Evolutionary conservation across 2,329 filamentous ascomycete genomes (phyloP).

Genomic region (Ambrosiella beaveri): DNA sequence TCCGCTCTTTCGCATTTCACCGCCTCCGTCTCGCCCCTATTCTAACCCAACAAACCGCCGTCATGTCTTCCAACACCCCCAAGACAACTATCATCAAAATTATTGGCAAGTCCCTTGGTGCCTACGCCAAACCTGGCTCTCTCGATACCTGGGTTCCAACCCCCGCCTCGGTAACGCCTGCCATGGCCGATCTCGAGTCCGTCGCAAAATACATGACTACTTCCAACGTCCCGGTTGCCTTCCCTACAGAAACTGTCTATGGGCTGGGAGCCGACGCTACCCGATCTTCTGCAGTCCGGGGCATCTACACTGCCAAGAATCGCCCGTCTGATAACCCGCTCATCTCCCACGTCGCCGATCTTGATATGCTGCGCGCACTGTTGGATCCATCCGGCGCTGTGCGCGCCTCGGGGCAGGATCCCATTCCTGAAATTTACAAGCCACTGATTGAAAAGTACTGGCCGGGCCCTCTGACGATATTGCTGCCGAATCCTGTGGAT

Average conservation of each 20-base stretch:
- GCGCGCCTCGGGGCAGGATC: slow-evolving; percentile 19
- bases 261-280: slow-evolving; percentile 94
- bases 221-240: slow-evolving; percentile 65
- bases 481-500: slow-evolving; percentile 56
- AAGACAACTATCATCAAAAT: slow-evolving; percentile 25
- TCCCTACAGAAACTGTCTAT: slow-evolving; percentile 96
- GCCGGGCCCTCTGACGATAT: slow-evolving; percentile 85
- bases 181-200: slow-evolving; percentile 31
- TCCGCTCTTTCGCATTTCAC: neutral
- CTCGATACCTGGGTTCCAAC: slow-evolving; percentile 26
- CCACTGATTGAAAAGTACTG: slow-evolving; percentile 71
- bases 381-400: slow-evolving; percentile 24
- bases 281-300: slow-evolving; percentile 60
- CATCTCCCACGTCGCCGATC: slow-evolving; percentile 76
- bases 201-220: slow-evolving; percentile 50
- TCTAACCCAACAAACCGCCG: neutral
- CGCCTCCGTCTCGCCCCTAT: neutral
- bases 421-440: slow-evolving; percentile 58
- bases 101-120: slow-evolving; percentile 20
- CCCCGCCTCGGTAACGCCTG: slow-evolving; percentile 16
- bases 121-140: slow-evolving; percentile 20
- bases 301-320: slow-evolving; percentile 86
- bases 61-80: slow-evolving; percentile 24
- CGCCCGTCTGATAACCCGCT: slow-evolving; percentile 87
- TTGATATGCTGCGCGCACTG: slow-evolving; percentile 54